These are phyloP conservation scores for Olyra latifolia DNA, from an alignment of 176 grass and related monocot genomes.

Conservation along the genomic window DNA sequence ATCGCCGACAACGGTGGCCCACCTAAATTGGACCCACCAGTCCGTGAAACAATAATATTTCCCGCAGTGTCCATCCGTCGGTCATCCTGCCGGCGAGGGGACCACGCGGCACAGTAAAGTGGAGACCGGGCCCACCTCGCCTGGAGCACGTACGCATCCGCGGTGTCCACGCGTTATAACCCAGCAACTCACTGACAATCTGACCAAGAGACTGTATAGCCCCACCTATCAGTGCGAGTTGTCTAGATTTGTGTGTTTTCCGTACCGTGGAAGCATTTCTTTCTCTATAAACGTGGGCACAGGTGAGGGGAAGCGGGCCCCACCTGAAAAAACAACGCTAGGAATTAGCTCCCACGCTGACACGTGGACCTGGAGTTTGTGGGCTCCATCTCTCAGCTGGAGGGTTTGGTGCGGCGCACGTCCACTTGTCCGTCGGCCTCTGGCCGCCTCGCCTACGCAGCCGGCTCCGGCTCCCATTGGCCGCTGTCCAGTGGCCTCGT, in stretches of 20 bases:
- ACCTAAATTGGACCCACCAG: accelerated
- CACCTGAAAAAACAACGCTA: neutral
- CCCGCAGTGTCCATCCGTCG: neutral
- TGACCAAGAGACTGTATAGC: accelerated
- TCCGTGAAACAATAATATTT: neutral
- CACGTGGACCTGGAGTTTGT: accelerated
- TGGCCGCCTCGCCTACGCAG: neutral
- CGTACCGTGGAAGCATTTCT: neutral
- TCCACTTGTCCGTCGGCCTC: neutral
- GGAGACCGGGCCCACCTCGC: neutral
- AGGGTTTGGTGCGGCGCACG: neutral
- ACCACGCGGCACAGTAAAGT: neutral
- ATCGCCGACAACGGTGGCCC: neutral
- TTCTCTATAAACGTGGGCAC: neutral
- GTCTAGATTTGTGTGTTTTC: neutral
- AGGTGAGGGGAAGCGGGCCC: neutral
- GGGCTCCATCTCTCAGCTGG: neutral
- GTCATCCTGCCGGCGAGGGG: neutral
- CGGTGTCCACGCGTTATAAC: neutral
- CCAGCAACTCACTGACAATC: neutral
- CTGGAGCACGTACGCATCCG: constrained; percentile 5
- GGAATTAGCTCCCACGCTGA: neutral
- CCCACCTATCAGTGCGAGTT: neutral
- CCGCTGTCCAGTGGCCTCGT: neutral
- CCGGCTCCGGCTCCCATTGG: constrained; percentile 7